Base-by-base conservation (phyloP, 208 protist species). In the Leishmania lainsoni region DNA sequence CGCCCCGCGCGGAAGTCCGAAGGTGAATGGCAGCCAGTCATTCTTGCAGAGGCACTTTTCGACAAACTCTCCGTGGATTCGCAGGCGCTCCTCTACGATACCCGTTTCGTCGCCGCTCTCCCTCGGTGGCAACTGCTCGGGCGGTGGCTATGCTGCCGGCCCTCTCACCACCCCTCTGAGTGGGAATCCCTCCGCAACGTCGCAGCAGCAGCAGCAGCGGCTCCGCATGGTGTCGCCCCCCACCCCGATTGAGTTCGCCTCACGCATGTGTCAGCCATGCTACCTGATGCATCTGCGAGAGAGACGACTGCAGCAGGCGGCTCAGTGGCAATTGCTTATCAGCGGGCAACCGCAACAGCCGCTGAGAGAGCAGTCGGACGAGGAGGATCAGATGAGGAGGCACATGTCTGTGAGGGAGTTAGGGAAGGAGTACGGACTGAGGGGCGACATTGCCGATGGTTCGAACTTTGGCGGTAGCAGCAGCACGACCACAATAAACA, bases 231-330 rank as follows among this genome's bases (percentile, higher is more conserved):
- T 20, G 35, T 32, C 42, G 35, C 35, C 56, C 20, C 2, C 49
- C 51, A 75, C 54, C 9, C 81, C 77, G 20, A 78, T 83, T n/a
- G 79, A 87, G 74, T 5, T 80, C 5, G 81, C 80, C 56, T 85
- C 81, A 52, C 70, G 80, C 26, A 69, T 82, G 63, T 87, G 84
- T 45, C 77, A 73, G 4, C 56, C 80, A 9, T 87, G 84, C 74
- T 75, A 80, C 58, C 65, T 81, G n/a, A 39, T 78, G 42, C 81
- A 70, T 9, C 52, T 75, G 71, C 81, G 72, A 69, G 78, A 85
- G 69, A 52, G 72, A 3, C 72, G 81, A n/a, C 54, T 80, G 39
- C 76, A 85, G 76, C 78, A 81, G 52, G 63, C 70, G 35, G 3
- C 39, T 9, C 39, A 75, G 61, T 52, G 58, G 10, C 71, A 8